Conservation (phyloP, 2,329 filamentous ascomycete genomes). For the Gnomoniopsis sp. region DNA sequence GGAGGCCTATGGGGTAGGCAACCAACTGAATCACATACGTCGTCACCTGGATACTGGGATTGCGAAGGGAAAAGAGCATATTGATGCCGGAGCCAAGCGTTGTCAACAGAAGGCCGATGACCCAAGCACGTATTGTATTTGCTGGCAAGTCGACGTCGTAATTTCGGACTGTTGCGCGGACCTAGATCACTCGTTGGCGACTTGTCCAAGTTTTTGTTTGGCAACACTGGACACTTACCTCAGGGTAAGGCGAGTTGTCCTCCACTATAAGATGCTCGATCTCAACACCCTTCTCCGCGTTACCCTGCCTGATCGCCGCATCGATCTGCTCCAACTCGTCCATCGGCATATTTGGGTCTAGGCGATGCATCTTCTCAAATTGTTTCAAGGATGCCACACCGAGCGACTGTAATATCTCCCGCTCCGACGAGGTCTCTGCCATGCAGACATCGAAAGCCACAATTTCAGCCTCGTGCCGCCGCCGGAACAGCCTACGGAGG, state of each 20-base stretch:
- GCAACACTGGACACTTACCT: slow-evolving; percentile 40
- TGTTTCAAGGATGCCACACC: slow-evolving; percentile 41
- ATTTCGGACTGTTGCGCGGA: slow-evolving; percentile 63
- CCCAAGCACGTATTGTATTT: slow-evolving; percentile 64
- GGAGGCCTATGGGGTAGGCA: slow-evolving; percentile 55
- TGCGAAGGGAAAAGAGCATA: slow-evolving; percentile 58
- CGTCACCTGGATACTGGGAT: slow-evolving; percentile 56
- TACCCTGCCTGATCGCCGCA: slow-evolving; percentile 50
- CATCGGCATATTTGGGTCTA: slow-evolving; percentile 64
- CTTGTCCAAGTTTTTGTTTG: not conserved
- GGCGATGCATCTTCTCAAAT: slow-evolving; percentile 58
- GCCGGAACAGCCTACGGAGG: slow-evolving; percentile 7
- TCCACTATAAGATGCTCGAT: slow-evolving; percentile 58
- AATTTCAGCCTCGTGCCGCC: slow-evolving; percentile 17
- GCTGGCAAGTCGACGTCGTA: slow-evolving; percentile 62
- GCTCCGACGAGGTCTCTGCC: slow-evolving; percentile 18
- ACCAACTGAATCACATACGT: slow-evolving; percentile 62
- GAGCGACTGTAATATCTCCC: slow-evolving; percentile 16
- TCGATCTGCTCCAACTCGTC: slow-evolving; percentile 60
- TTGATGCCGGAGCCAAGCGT: slow-evolving; percentile 61
- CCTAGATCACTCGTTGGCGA: slow-evolving; percentile 35
- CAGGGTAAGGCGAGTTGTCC: slow-evolving; percentile 65
- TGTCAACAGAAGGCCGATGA: slow-evolving; percentile 57
- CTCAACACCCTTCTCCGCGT: slow-evolving; percentile 53
- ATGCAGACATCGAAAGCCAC: slow-evolving; percentile 17